Conservation (phyloP, 2,329 filamentous ascomycete genomes). For the Metarhizium humberi region DNA sequence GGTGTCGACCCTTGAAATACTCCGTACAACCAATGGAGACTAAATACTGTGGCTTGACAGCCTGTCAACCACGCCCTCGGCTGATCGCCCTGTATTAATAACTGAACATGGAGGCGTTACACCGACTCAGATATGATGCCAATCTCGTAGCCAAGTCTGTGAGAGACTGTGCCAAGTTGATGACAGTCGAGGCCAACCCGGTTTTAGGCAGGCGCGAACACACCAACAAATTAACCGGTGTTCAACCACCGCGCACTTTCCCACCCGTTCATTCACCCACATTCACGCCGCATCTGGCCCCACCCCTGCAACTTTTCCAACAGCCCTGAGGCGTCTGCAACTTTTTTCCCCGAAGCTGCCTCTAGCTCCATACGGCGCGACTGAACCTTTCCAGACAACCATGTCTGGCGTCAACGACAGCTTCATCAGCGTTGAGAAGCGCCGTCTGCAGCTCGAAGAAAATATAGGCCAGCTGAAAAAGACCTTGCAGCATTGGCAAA, state of each 20-base stretch:
- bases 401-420: slow-evolving; percentile 38
- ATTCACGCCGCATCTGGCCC: neutral
- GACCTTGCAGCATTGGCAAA: slow-evolving; percentile 78
- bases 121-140: too few species aligned
- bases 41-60: neutral
- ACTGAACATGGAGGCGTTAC: too few species aligned
- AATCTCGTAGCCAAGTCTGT: too few species aligned
- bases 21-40: neutral
- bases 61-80: neutral
- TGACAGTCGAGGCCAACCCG: too few species aligned
- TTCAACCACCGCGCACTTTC: slow-evolving; percentile 12
- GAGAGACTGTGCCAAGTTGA: too few species aligned
- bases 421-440: slow-evolving; percentile 62
- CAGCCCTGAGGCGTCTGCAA: neutral
- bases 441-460: slow-evolving; percentile 65
- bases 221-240: slow-evolving; percentile 13
- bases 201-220: neutral
- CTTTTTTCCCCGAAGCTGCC: neutral
- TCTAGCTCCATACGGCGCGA: neutral
- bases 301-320: neutral
- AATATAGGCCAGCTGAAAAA: slow-evolving; percentile 61
- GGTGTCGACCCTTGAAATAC: too few species aligned
- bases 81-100: too few species aligned
- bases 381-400: slow-evolving; percentile 5
- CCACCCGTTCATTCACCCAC: slow-evolving; percentile 3